phyloP scores from a whole-genome alignment of 805 yeast species.

The Starmerella vaccinii region DNA sequence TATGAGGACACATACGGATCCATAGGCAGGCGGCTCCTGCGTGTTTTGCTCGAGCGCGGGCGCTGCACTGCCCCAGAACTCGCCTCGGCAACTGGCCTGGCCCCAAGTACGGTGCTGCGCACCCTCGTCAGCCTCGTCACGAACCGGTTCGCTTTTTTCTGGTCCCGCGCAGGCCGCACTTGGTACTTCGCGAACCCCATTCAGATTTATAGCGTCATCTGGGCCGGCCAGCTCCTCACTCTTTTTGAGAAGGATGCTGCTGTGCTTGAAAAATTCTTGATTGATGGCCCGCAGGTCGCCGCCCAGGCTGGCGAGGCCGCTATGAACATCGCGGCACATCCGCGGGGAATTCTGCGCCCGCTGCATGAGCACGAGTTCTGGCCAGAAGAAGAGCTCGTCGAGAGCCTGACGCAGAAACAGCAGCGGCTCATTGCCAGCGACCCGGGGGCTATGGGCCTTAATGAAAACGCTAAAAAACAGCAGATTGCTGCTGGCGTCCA shows the following conservation, averaged over 20 bases:
- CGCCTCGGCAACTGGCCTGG: constrained; percentile 38
- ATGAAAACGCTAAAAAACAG: constrained; percentile 39
- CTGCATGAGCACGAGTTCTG: constrained; percentile 27
- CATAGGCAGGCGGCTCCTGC: constrained; percentile 53
- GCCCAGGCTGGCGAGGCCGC: constrained; percentile 32
- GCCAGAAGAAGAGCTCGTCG: constrained; percentile 24
- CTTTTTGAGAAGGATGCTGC: constrained; percentile 39
- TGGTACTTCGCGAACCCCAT: constrained; percentile 53
- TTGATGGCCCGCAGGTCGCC: constrained; percentile 55
- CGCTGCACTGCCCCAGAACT: constrained; percentile 51
- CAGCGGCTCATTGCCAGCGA: constrained; percentile 36
- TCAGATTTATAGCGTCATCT: constrained; percentile 54
- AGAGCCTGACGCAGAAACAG: constrained; percentile 18
- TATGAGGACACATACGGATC: constrained; percentile 45
- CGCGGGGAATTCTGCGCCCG: neutral
- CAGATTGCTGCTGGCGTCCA: constrained; percentile 20
- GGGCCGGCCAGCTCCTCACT: constrained; percentile 62
- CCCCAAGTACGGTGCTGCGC: constrained; percentile 45
- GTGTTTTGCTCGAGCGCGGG: constrained; percentile 56
- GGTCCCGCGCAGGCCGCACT: constrained; percentile 38
- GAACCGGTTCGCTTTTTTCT: constrained; percentile 59
- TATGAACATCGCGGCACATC: neutral
- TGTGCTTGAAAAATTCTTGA: constrained; percentile 58
- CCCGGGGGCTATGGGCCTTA: constrained; percentile 50
- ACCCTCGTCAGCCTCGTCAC: constrained; percentile 70